These are phyloP conservation scores for Mycogone perniciosa DNA, from an alignment of 2,329 filamentous ascomycete genomes.

Conservation along the genomic window DNA sequence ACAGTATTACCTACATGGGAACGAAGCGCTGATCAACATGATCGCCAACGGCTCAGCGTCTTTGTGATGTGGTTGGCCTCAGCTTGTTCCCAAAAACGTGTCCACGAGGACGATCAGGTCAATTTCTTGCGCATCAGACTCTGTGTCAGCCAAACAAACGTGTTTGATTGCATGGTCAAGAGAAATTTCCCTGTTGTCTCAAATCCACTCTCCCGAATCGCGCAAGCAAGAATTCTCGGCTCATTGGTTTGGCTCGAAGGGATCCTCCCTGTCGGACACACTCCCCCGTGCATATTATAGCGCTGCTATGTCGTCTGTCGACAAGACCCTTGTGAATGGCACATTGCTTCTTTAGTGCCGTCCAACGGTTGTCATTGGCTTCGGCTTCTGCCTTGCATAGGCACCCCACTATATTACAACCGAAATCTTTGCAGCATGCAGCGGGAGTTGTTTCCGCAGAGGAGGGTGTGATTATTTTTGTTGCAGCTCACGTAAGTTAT, in stretches of 20 bases:
- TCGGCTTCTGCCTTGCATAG: slow-evolving; percentile 11
- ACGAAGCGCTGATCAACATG: not conserved
- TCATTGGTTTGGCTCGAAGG: not conserved
- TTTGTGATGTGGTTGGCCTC: not conserved
- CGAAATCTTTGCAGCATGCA: not conserved
- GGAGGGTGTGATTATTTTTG: not conserved
- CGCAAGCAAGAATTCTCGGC: not conserved
- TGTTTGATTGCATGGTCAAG: not conserved
- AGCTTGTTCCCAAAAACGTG: too few relatives aligned
- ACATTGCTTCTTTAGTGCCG: slow-evolving; percentile 25
- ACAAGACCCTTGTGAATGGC: slow-evolving; percentile 14
- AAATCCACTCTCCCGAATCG: not conserved
- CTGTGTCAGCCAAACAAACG: not conserved
- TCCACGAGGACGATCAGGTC: not conserved
- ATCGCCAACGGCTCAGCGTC: not conserved
- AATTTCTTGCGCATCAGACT: not conserved
- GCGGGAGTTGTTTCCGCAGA: not conserved
- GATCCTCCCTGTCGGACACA: not conserved
- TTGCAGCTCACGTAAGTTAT: not conserved
- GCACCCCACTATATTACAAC: not conserved
- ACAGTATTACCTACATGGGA: too few relatives aligned
- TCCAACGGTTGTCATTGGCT: slow-evolving; percentile 18
- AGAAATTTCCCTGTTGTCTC: slow-evolving; percentile 2
- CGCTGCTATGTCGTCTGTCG: slow-evolving; percentile 1
- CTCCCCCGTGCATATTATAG: not conserved